These are phyloP conservation scores for Thermothelomyces thermophilus DNA, from an alignment of 2,329 filamentous ascomycete species.

Conservation along the genomic window DNA sequence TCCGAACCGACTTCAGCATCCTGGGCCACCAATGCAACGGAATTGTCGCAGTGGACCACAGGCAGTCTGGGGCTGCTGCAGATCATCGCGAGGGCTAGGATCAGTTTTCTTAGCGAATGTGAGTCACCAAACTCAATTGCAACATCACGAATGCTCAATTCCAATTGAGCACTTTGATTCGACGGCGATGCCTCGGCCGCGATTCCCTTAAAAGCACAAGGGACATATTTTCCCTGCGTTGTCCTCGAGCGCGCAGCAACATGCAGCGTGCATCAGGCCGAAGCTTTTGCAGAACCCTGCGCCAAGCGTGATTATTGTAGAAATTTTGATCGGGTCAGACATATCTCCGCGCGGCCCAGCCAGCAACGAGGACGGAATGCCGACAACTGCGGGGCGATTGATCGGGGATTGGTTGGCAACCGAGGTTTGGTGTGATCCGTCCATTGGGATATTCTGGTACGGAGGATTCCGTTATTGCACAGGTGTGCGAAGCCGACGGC, in stretches of 20 bases:
- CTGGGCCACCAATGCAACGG: no score
- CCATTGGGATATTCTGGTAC: no score
- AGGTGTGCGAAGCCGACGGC: neutral
- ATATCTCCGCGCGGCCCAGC: neutral
- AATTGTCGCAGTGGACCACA: neutral
- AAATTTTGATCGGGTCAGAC: neutral
- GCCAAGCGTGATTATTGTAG: neutral
- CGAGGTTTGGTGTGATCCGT: neutral
- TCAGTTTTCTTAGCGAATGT: constrained; percentile 1
- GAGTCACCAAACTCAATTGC: constrained; percentile 26
- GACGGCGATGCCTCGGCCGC: no score
- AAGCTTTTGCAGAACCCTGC: neutral
- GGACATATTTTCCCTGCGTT: no score
- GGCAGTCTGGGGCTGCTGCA: neutral
- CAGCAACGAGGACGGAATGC: neutral
- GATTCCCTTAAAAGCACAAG: no score
- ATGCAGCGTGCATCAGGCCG: no score
- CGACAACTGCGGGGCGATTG: neutral
- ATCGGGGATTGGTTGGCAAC: neutral
- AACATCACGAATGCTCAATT: neutral
- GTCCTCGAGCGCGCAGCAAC: no score
- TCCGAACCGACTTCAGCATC: no score
- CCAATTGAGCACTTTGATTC: constrained; percentile 22
- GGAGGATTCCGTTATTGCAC: neutral
- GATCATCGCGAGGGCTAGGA: constrained; percentile 1